Evolutionary conservation across 495 filamentous ascomycete species (phyloP), one percentile per base, ranked within the genome.

Genomic region (Podospora didyma): DNA sequence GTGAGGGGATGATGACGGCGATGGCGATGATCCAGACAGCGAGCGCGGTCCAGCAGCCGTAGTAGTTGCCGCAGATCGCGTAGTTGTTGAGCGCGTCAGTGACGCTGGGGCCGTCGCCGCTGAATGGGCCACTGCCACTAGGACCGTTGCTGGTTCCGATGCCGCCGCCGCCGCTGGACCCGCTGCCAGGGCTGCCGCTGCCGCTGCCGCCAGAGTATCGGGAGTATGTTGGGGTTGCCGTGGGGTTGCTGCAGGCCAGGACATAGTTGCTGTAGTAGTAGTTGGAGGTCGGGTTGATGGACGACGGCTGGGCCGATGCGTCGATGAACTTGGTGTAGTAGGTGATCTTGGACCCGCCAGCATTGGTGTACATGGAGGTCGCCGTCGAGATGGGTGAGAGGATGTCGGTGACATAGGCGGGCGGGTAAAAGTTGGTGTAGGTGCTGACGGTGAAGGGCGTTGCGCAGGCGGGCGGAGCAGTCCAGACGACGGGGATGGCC

Each of bases 11-110:
- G 46, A 77, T 66, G 14, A 76, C 54, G 7, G 70, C 61, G 7
- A 67, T 49, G 41, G 77, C 73, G 46, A 81, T 65, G 3, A 72
- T 65, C 46, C 73, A 59, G 37, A 64, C 69, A 11, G 3, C 67
- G 39, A 37, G 60, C 54, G 20, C 17, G 11, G 67, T 66, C 58
- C 74, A 75, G 0, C 67, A 17, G 51, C 23, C 21, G 41, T n/a
- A n/a, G n/a, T n/a, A n/a, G n/a, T n/a, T n/a, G n/a, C n/a, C 67
- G 35, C 53, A 57, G 31, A 67, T 45, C 46, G 59, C 22, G 22
- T 60, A 28, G 49, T 66, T 54, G 48, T 62, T 57, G 50, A 63
- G 9, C 4, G 4, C 9, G 26, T 31, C 9, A 3, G 26, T 50
- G 51, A 39, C 56, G 26, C 54, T 46, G n/a, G n/a, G n/a, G 46